Evolutionary conservation across 805 yeast genomes (phyloP), one percentile per base, ranked within the genome.

Genomic region (Myxozyma sirexii): DNA sequence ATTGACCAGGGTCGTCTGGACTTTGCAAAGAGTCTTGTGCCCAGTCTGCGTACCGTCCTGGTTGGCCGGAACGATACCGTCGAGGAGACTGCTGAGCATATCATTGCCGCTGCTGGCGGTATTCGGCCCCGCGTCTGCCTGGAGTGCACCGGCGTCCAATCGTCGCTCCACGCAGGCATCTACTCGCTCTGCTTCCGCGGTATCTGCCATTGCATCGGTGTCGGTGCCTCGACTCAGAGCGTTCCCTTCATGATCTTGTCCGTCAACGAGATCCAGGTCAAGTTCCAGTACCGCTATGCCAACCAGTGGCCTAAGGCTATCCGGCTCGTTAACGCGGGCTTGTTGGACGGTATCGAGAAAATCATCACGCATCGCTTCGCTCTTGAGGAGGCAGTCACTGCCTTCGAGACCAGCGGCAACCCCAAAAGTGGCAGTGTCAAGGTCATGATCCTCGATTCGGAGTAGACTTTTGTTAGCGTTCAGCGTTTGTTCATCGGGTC

Each of bases 291-390:
- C 75, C 75, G 85, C 64, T 82, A 82, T 70, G 78, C 80, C 58
- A 82, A 80, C 66, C 77, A 84, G 21, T 82, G 84, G 84, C 85
- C 85, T 19, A 75, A 81, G n/a, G 82, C 78, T 12, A 81, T 82
- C 62, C 76, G 80, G 31, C 70, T 82, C 61, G 73, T 82, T 59
- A 71, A 76, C 49, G 77, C 76, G 53, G 79, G 79, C 19, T 74
- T 77, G 17, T 70, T 80, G 52, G 41, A 33, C 17, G 73, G 79
- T 51, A 80, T 80, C 31, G 77, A 77, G 66, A 65, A 71, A n/a
- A 71, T 82, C 50, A 80, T 82, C 43, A 80, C 84, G 1, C 84
- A 82, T 70, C 72, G 74, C 55, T 80, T 79, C 73, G 68, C 70
- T 26, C 71, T 82, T 41, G 82, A 80, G 62, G 74, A 80, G 12